A percentile compares a stretch with the other conserved stretches of the same genome.
Evolutionary conservation across 495 filamentous ascomycete species (phyloP).

Genomic region (Penicillium longicatenatum): DNA sequence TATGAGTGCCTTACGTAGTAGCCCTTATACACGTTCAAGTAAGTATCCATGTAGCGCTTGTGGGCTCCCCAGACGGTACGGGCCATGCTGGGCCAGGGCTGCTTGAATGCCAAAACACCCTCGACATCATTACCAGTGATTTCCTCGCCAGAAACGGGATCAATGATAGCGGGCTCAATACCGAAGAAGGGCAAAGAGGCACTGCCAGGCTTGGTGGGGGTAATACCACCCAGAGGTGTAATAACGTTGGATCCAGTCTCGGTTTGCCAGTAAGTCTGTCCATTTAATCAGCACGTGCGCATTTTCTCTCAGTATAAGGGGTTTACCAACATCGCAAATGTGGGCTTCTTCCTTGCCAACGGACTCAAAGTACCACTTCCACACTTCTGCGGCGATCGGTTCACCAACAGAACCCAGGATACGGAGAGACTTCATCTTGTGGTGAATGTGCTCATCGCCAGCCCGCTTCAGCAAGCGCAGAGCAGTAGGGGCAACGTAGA

Average conservation of each 20-base stretch:
- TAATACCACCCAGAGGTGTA: conserved; percentile 57
- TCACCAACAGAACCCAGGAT: conserved; percentile 97
- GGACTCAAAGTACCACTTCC: conserved; percentile 99
- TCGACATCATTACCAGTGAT: conserved; percentile 96
- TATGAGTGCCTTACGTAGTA: conserved; percentile 75
- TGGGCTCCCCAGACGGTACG: conserved; percentile 98
- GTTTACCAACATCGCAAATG: conserved; percentile 81
- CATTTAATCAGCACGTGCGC: not conserved
- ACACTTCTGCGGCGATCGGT: conserved; percentile 97
- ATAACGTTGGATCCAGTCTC: conserved; percentile 94
- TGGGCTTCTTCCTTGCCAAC: conserved; percentile 94
- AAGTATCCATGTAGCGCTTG: conserved; percentile 98
- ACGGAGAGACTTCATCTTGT: conserved; percentile 84
- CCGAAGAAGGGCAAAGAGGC: conserved; percentile 82
- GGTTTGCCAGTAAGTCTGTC: conserved; percentile 99
- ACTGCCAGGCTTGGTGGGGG: conserved; percentile 59
- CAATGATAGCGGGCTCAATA: conserved; percentile 96
- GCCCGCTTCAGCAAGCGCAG: conserved; percentile 92
- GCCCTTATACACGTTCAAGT: conserved; percentile 96
- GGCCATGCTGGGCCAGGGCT: conserved; percentile 98
- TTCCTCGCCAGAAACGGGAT: conserved; percentile 93
- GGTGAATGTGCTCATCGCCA: conserved; percentile 86
- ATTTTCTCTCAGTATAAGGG: not conserved
- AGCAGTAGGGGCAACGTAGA: conserved; percentile 97
- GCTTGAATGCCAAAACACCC: conserved; percentile 96